phyloP scores from a whole-genome alignment of 202 grass and related monocot genomes.

The Saccharum hybrid region DNA sequence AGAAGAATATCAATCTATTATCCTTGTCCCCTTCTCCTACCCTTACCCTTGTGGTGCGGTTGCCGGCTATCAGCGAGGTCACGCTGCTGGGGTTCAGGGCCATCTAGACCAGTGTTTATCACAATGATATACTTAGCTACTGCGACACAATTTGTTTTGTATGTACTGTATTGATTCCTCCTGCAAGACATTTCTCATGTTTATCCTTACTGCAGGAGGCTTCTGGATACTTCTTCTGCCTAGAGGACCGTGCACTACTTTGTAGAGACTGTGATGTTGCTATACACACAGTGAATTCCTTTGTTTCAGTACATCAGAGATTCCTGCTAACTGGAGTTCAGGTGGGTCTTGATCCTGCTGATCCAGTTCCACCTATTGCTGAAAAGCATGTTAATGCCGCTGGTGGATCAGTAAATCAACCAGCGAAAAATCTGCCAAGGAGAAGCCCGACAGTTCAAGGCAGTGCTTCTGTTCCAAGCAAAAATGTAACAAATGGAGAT shows the following conservation, averaged over 20 bases:
- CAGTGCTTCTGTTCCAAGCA: slow-evolving; percentile 36
- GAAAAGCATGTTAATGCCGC: slow-evolving; percentile 33
- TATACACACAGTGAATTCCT: slow-evolving; percentile 84
- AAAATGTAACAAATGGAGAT: slow-evolving; percentile 42
- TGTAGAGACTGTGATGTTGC: slow-evolving; percentile 94
- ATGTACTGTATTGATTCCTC: slow-evolving; percentile 9
- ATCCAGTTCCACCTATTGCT: slow-evolving; percentile 55
- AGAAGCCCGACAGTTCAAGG: slow-evolving; percentile 23
- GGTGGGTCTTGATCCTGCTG: slow-evolving; percentile 83
- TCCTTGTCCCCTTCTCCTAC: not conserved
- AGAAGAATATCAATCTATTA: not conserved
- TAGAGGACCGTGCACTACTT: slow-evolving; percentile 88
- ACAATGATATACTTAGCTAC: not conserved
- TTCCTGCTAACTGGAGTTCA: slow-evolving; percentile 96
- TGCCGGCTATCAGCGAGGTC: not conserved
- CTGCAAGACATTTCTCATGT: slow-evolving; percentile 35
- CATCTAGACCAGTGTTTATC: not conserved
- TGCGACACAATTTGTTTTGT: slow-evolving; percentile 19
- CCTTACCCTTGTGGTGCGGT: not conserved
- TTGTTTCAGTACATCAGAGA: slow-evolving; percentile 88
- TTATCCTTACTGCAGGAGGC: slow-evolving; percentile 67
- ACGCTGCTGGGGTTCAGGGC: not conserved
- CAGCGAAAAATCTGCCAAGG: slow-evolving; percentile 37
- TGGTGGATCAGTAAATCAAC: slow-evolving; percentile 34
- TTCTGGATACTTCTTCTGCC: slow-evolving; percentile 97